A percentile compares a stretch with the other conserved stretches of the same genome.
Evolutionary conservation across 169 alveolate genomes (phyloP).

Genomic region (Eimeria maxima): DNA sequence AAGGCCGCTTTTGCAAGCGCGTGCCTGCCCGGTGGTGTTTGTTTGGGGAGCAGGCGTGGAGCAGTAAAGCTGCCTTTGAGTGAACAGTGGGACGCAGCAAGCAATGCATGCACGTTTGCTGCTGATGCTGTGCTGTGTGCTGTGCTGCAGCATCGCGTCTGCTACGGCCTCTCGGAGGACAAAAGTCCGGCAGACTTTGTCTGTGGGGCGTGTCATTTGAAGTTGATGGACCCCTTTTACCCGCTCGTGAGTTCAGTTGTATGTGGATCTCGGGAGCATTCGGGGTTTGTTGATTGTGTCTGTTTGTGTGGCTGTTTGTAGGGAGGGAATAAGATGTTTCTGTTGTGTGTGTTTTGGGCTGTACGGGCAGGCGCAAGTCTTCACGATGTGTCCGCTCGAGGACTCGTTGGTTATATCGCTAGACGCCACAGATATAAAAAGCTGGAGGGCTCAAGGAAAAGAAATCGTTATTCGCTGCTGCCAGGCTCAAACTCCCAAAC

Average conservation of each 20-base stretch:
- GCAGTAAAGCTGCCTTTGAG: not conserved
- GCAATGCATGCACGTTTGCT: not conserved
- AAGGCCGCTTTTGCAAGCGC: not conserved
- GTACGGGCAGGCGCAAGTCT: not conserved
- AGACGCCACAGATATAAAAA: not conserved
- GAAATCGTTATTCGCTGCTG: constrained; percentile 40
- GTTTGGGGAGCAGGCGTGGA: not conserved
- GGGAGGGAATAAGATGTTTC: not conserved
- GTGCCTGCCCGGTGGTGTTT: not conserved
- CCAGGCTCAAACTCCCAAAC: constrained; percentile 59
- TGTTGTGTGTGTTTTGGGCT: not conserved
- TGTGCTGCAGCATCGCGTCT: constrained; percentile 34
- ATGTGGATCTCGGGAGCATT: not conserved
- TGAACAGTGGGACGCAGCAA: not conserved
- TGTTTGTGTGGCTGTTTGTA: not conserved
- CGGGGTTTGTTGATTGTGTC: not conserved
- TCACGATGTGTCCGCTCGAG: not conserved
- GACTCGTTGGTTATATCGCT: constrained; percentile 7
- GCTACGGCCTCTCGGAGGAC: constrained; percentile 57
- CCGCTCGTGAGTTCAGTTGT: constrained; percentile 5
- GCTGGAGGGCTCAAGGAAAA: constrained; percentile 28
- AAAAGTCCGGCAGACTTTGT: not conserved
- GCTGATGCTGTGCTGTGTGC: not conserved
- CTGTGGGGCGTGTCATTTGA: constrained; percentile 27
- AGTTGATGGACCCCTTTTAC: constrained; percentile 50